Base-by-base conservation (phyloP, 257 asterid genomes). In the Linderniella brevidens region DNA sequence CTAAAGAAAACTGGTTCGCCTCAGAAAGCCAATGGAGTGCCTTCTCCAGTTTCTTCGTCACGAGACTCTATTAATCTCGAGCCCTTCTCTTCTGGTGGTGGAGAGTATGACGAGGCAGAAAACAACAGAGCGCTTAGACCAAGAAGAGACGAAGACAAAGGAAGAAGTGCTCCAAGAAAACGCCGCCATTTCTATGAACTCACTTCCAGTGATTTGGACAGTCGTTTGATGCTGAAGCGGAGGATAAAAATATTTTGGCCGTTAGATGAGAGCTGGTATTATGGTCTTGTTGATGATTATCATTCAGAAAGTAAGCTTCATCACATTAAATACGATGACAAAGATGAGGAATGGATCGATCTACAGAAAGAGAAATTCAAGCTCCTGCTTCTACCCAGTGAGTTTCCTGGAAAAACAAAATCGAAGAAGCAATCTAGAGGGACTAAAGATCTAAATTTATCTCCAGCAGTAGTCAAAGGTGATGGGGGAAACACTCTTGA, bases 131-230 rank as follows among this genome's bases (percentile, higher is more conserved):
- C 69, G 4, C 75, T 85, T 50, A 77, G 93, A 70, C 96, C 93
- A 38, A 73, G 92, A 61, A 70, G 80, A 49, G 74, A 72, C n/a
- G n/a, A n/a, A 17, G 71, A 62, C 59, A 71, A 68, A 36, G 79
- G 67, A 53, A 79, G 64, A 63, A 81, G 75, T 0, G 55, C 63
- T 16, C 50, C 73, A 29, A 77, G 93, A 80, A 86, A 82, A 63
- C 84, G 95, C 11, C 94, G 96, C 14, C 99, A 92, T 73, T 92
- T 81, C 64, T 86, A 86, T 61, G 99, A 92, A 17, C 70, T 92
- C 60, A 58, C 53, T 64, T 49, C 80, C 0, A 50, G 65, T 49
- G 73, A 78, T 63, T 67, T 79, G 70, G 95, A 92, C 48, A 82
- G 88, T 3, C 38, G 48, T 55, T 77, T 93, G 93, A 70, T 77